Evolutionary conservation across 169 alveolate genomes (phyloP).

Genomic region (Plasmodium knowlesi): DNA sequence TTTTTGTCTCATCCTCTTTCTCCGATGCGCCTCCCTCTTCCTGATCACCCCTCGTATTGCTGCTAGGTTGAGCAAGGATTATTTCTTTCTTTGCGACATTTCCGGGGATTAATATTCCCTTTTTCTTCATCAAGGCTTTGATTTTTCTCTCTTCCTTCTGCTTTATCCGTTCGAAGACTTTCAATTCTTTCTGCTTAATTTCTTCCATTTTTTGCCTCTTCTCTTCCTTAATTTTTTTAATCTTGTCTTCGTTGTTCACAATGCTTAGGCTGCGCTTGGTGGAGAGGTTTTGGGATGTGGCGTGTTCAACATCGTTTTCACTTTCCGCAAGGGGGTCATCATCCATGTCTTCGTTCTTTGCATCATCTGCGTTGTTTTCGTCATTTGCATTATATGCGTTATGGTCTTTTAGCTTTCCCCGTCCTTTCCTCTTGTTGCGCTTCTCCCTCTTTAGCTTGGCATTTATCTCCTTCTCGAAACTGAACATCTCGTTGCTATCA

Average conservation of each 20-base stretch:
- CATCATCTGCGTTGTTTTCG: background rate
- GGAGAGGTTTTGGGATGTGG: background rate
- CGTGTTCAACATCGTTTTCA: background rate
- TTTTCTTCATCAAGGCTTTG: slow-evolving; percentile 31
- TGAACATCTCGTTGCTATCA: slow-evolving; percentile 43
- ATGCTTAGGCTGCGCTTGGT: slow-evolving; percentile 4
- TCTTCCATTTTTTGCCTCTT: slow-evolving; percentile 35
- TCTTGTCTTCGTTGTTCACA: slow-evolving; percentile 18
- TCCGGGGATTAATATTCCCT: background rate
- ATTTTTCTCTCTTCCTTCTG: slow-evolving; percentile 64
- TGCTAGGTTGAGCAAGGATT: background rate
- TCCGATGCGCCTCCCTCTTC: background rate
- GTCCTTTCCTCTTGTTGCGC: slow-evolving; percentile 21
- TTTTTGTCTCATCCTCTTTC: background rate
- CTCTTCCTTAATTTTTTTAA: slow-evolving; percentile 25
- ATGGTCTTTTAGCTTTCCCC: background rate
- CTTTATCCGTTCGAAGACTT: slow-evolving; percentile 60
- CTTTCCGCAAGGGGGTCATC: background rate
- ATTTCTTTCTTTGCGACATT: background rate
- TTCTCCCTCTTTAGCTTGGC: slow-evolving; percentile 28
- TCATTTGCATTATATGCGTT: background rate
- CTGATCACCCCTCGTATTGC: background rate
- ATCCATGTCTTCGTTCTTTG: background rate
- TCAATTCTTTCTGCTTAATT: slow-evolving; percentile 63
- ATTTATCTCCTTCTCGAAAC: slow-evolving; percentile 62